phyloP scores from a whole-genome alignment of 441 rosid species.

The Bruguiera hainesii region DNA sequence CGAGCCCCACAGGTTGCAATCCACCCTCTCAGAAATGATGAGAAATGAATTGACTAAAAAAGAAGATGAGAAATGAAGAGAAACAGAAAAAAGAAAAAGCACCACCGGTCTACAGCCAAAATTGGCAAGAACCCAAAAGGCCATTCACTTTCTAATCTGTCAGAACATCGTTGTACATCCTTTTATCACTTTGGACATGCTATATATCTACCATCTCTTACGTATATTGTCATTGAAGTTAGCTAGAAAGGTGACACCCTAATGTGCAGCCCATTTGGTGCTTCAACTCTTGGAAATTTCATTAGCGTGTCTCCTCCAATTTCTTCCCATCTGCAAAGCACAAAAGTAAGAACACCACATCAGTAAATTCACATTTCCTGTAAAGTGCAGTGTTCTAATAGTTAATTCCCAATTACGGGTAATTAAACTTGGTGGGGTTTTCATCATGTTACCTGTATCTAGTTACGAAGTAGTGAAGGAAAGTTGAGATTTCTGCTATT shows the following conservation, averaged over 20 bases:
- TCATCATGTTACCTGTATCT: constrained; percentile 48
- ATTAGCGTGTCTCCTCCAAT: constrained; percentile 68
- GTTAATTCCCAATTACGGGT: not conserved
- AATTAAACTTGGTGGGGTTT: not conserved
- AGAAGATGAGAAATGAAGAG: no score
- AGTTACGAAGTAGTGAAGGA: constrained; percentile 80
- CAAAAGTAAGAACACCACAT: not conserved
- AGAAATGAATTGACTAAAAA: no score
- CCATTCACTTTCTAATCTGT: constrained; percentile 29
- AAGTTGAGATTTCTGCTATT: constrained; percentile 71
- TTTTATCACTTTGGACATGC: not conserved
- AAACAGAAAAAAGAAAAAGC: not conserved
- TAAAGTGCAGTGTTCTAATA: not conserved
- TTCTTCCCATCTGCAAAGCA: constrained; percentile 79
- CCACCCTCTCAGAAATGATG: not conserved
- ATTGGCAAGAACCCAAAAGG: constrained; percentile 9
- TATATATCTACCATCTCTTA: constrained; percentile 14
- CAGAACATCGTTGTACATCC: constrained; percentile 29
- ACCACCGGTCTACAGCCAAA: not conserved
- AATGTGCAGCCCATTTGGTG: constrained; percentile 76
- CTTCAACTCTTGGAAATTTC: constrained; percentile 93
- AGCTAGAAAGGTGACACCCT: constrained; percentile 50
- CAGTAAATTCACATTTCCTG: not conserved
- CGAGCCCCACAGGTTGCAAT: no score
- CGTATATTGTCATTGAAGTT: constrained; percentile 15